phyloP scores from a whole-genome alignment of 2,329 filamentous ascomycete species.

The Leptoxyphium fumago region DNA sequence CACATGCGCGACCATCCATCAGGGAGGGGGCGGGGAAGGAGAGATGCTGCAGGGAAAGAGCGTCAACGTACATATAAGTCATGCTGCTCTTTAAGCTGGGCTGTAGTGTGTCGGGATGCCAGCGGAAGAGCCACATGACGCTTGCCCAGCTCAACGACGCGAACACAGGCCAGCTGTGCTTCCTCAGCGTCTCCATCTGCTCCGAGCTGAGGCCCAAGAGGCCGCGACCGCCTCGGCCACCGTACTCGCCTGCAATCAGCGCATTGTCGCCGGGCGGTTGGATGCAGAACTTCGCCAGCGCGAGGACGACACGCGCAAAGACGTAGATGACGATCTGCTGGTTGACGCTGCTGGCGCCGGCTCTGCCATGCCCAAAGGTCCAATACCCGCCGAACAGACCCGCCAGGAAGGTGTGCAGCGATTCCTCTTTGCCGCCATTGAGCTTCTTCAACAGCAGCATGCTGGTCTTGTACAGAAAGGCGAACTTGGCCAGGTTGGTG shows the following conservation, averaged over 20 bases:
- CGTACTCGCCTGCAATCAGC: slow-evolving; percentile 22
- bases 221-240: slow-evolving; percentile 26
- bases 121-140: slow-evolving; percentile 91
- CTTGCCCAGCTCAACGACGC: slow-evolving; percentile 79
- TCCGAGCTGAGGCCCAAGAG: slow-evolving; percentile 25
- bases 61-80: slow-evolving; percentile 72
- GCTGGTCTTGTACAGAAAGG: slow-evolving; percentile 72
- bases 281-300: slow-evolving; percentile 68
- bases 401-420: slow-evolving; percentile 72
- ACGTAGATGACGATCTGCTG: slow-evolving; percentile 99
- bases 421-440: slow-evolving; percentile 44
- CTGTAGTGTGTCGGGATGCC: slow-evolving; percentile 84
- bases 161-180: slow-evolving; percentile 84
- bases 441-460: slow-evolving; percentile 55
- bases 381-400: slow-evolving; percentile 82
- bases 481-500: slow-evolving; percentile 80
- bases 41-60: slow-evolving; percentile 2
- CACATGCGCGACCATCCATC: not conserved
- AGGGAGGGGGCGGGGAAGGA: slow-evolving; percentile 3
- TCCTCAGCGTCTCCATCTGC: slow-evolving; percentile 24
- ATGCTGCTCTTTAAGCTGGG: slow-evolving; percentile 85
- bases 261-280: slow-evolving; percentile 36
- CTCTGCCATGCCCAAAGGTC: slow-evolving; percentile 71
- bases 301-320: slow-evolving; percentile 78
- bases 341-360: slow-evolving; percentile 54